Conservation (phyloP, 805 yeast genomes). For the Kodamaea restingae region DNA sequence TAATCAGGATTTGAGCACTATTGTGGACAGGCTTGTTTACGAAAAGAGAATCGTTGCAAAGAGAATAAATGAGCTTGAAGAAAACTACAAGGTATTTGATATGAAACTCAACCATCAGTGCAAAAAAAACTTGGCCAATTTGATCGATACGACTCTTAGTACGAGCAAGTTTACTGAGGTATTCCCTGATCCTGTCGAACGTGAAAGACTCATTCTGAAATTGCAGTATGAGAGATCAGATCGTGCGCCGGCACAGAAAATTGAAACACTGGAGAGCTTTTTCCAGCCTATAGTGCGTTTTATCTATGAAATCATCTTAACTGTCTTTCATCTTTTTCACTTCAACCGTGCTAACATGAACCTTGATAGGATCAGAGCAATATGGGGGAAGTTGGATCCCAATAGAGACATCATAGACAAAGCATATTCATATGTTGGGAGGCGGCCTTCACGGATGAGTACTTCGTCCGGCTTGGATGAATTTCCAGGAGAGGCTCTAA, state of each 20-base stretch:
- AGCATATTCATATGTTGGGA: conserved; percentile 32
- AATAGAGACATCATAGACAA: conserved; percentile 32
- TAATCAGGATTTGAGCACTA: conserved; percentile 28
- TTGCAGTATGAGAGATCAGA: conserved; percentile 10
- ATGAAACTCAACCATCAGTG: conserved; percentile 27
- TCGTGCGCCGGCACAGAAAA: not conserved
- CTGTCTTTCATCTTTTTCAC: conserved; percentile 32
- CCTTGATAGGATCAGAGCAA: conserved; percentile 36
- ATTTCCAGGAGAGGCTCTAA: not conserved
- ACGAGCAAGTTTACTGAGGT: conserved; percentile 32
- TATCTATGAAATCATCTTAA: conserved; percentile 30
- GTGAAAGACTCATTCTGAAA: conserved; percentile 21
- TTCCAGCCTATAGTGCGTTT: conserved; percentile 25
- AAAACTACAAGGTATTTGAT: conserved; percentile 26
- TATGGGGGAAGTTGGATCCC: conserved; percentile 41
- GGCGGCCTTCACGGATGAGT: conserved; percentile 14
- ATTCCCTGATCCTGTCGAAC: conserved; percentile 26
- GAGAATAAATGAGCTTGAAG: conserved; percentile 39
- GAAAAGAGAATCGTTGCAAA: conserved; percentile 39
- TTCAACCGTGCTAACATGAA: conserved; percentile 42
- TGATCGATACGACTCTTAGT: conserved; percentile 23
- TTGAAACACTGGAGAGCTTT: conserved; percentile 5
- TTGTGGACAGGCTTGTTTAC: conserved; percentile 36
- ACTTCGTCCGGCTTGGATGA: conserved; percentile 5
- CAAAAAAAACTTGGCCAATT: conserved; percentile 19